A percentile compares a stretch with the other conserved stretches of the same genome.
Evolutionary conservation across 352 stramenopile genomes (phyloP).

Genomic region (Phytophthora melonis): DNA sequence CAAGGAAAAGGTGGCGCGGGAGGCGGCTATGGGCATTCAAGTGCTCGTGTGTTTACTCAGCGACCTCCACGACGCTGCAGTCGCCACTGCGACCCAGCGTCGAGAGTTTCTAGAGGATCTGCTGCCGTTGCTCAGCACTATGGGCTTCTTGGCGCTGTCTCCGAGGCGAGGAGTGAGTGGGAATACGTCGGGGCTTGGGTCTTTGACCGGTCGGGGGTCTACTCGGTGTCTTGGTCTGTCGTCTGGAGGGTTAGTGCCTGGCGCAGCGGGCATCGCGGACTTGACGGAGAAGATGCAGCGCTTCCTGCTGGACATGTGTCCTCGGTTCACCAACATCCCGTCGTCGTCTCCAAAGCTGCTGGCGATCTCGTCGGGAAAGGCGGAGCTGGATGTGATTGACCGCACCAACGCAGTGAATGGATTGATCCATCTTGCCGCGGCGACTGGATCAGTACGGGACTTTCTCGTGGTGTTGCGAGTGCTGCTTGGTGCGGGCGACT

Average conservation of each 20-base stretch:
- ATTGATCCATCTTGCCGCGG: constrained; percentile 64
- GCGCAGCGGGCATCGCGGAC: constrained; percentile 18
- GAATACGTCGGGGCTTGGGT: constrained; percentile 3
- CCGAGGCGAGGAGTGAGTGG: constrained; percentile 8
- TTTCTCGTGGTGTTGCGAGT: constrained; percentile 68
- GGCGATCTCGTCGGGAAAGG: constrained; percentile 26
- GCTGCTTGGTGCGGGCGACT: constrained; percentile 53
- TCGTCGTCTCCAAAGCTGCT: constrained; percentile 47
- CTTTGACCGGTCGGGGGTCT: constrained; percentile 12
- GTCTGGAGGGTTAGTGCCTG: neutral
- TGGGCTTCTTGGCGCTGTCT: constrained; percentile 54
- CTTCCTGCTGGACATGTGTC: constrained; percentile 58
- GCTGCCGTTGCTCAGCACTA: constrained; percentile 45
- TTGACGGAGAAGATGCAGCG: constrained; percentile 54
- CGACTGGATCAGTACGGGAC: constrained; percentile 58
- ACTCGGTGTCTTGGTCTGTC: neutral
- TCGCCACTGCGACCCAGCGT: constrained; percentile 31
- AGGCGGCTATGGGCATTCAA: constrained; percentile 58
- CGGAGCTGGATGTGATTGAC: constrained; percentile 45
- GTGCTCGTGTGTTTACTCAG: constrained; percentile 48
- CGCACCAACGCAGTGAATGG: constrained; percentile 63
- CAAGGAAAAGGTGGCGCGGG: constrained; percentile 42
- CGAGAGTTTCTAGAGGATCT: constrained; percentile 61
- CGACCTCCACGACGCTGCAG: constrained; percentile 37
- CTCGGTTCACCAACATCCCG: constrained; percentile 21